Conservation (phyloP, 2,329 filamentous ascomycete genomes). For the Colletotrichum tofieldiae region DNA sequence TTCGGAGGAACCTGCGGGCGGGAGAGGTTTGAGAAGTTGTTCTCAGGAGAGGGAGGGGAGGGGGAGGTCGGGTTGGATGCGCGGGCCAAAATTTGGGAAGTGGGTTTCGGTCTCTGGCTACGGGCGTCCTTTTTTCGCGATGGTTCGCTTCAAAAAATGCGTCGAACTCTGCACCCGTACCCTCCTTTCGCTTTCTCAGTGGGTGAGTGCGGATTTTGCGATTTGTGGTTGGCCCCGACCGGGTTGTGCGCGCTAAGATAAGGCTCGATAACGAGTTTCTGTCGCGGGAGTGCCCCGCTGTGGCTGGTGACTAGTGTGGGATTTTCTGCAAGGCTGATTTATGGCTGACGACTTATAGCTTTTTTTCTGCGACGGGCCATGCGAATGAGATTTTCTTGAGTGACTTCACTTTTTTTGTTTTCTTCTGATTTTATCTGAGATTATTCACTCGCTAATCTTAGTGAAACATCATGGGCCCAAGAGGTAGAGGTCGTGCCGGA, state of each 20-base stretch:
- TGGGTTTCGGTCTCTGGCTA: slow-evolving; percentile 43
- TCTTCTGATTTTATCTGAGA: background rate
- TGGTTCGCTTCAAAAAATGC: slow-evolving; percentile 30
- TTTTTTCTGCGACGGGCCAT: slow-evolving; percentile 26
- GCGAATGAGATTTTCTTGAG: slow-evolving; percentile 17
- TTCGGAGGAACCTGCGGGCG: slow-evolving; percentile 15
- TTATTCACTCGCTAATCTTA: background rate
- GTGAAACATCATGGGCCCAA: slow-evolving; percentile 43
- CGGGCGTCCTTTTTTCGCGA: slow-evolving; percentile 28
- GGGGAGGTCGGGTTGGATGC: slow-evolving; percentile 33
- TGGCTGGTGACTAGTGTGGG: slow-evolving; percentile 43
- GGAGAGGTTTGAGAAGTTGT: slow-evolving; percentile 43
- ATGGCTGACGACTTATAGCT: slow-evolving; percentile 40
- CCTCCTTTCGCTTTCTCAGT: slow-evolving; percentile 53
- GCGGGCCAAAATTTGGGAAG: slow-evolving; percentile 44
- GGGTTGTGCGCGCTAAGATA: slow-evolving; percentile 72
- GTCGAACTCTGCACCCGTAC: slow-evolving; percentile 42
- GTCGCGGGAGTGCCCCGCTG: slow-evolving; percentile 45
- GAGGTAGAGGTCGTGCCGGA: slow-evolving; percentile 48
- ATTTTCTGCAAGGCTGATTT: slow-evolving; percentile 45
- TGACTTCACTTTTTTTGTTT: background rate
- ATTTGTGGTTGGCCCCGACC: slow-evolving; percentile 59
- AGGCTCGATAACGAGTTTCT: slow-evolving; percentile 44
- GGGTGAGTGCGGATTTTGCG: slow-evolving; percentile 58
- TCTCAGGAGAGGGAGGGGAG: slow-evolving; percentile 43